These are phyloP conservation scores for Danielia oregonensis DNA, from an alignment of 805 yeast genomes.

Conservation along the genomic window DNA sequence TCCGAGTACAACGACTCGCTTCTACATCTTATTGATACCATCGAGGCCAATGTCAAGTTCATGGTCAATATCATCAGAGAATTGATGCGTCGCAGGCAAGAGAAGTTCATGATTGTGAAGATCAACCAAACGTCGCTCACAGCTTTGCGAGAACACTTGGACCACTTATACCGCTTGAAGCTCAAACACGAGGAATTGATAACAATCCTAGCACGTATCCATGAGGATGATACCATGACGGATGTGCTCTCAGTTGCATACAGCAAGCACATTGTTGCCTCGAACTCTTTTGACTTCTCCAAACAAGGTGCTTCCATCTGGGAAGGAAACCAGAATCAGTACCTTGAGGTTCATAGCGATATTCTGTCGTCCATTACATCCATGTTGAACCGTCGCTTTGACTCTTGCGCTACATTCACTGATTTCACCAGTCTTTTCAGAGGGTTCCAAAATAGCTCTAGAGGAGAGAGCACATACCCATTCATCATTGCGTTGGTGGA, in stretches of 20 bases:
- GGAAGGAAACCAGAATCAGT: constrained; percentile 26
- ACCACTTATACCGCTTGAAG: constrained; percentile 45
- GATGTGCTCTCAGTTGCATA: constrained; percentile 25
- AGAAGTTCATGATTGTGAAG: constrained; percentile 63
- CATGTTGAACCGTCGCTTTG: constrained; percentile 24
- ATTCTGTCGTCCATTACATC: constrained; percentile 20
- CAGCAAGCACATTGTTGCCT: constrained; percentile 24
- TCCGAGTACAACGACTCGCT: constrained; percentile 19
- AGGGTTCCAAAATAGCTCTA: constrained; percentile 18
- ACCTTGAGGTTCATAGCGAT: constrained; percentile 17
- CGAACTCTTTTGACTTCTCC: constrained; percentile 30
- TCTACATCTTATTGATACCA: constrained; percentile 35
- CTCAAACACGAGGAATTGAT: constrained; percentile 49
- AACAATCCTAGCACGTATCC: constrained; percentile 24
- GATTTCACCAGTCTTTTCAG: constrained; percentile 26
- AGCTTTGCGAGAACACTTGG: constrained; percentile 40
- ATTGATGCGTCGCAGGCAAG: constrained; percentile 66
- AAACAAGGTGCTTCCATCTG: constrained; percentile 28
- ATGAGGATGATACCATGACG: constrained; percentile 8
- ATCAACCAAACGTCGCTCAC: constrained; percentile 41
- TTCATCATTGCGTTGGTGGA: constrained; percentile 22
- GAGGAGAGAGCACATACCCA: constrained; percentile 6
- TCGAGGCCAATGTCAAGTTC: constrained; percentile 63
- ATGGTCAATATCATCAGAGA: constrained; percentile 70
- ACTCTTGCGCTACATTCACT: constrained; percentile 21